These are phyloP conservation scores for Vigna angularis DNA, from an alignment of 306 rosid species.

Conservation along the genomic window DNA sequence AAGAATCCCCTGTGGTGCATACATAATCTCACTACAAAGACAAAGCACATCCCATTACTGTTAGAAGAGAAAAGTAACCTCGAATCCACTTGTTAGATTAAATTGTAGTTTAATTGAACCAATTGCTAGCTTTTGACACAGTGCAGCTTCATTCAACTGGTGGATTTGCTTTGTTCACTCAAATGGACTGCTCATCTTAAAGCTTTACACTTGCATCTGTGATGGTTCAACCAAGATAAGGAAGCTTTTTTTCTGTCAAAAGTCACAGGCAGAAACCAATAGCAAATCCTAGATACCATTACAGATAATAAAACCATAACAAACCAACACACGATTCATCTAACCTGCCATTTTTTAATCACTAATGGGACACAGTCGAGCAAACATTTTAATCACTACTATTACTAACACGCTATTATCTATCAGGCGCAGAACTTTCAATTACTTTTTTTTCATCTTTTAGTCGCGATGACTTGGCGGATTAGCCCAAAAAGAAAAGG, in stretches of 20 bases:
- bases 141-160: conserved; percentile 49
- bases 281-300: conserved; percentile 41
- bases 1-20: conserved; percentile 51
- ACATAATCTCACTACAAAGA: conserved; percentile 40
- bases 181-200: conserved; percentile 48
- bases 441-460: conserved; percentile 26
- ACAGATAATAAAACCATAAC: conserved; percentile 30
- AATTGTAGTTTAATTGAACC: conserved; percentile 46
- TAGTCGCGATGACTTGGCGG: conserved; percentile 33
- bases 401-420: conserved; percentile 20
- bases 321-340: conserved; percentile 39
- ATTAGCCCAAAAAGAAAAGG: conserved; percentile 1
- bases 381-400: conserved; percentile 35
- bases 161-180: conserved; percentile 53
- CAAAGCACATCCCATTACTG: conserved; percentile 45
- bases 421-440: conserved; percentile 31
- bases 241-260: conserved; percentile 58
- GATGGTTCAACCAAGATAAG: conserved; percentile 55
- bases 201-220: conserved; percentile 44
- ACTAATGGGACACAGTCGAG: conserved; percentile 22
- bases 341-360: conserved; percentile 30
- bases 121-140: conserved; percentile 51
- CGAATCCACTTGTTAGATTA: conserved; percentile 48
- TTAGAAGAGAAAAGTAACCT: conserved; percentile 44
- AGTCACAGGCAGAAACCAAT: conserved; percentile 46